A percentile compares a stretch with the other conserved stretches of the same genome.
phyloP scores from a whole-genome alignment of 78 protist species.

The Mantamonas sphyraenae region DNA sequence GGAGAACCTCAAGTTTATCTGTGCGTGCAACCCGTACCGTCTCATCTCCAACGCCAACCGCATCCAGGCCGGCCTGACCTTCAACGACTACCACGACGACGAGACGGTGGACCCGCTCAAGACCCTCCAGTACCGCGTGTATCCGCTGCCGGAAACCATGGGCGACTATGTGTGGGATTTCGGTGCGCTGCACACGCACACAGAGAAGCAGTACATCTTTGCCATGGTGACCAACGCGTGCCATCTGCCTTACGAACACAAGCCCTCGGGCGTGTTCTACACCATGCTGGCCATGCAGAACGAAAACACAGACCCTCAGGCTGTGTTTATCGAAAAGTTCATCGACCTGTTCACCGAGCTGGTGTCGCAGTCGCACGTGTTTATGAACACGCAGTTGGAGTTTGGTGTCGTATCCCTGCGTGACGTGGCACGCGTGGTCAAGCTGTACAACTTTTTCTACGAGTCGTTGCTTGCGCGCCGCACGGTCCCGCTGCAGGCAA shows the following conservation, averaged over 20 bases:
- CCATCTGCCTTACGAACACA: not conserved
- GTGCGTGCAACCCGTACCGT: constrained; percentile 67
- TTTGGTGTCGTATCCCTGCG: constrained; percentile 18
- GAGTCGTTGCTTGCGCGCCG: not conserved
- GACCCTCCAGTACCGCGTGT: constrained; percentile 40
- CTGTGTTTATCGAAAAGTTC: not conserved
- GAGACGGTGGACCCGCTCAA: constrained; percentile 23
- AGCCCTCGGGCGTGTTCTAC: not conserved
- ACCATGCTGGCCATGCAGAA: constrained; percentile 3
- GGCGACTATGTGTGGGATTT: constrained; percentile 37
- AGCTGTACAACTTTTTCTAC: constrained; percentile 8
- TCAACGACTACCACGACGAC: not conserved
- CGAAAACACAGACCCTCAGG: not conserved
- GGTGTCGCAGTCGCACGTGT: not conserved
- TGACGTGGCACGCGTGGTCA: constrained; percentile 18
- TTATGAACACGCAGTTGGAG: constrained; percentile 1
- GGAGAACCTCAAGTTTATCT: constrained; percentile 8
- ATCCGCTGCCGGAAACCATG: constrained; percentile 41
- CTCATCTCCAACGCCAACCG: not conserved
- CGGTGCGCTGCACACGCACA: constrained; percentile 21
- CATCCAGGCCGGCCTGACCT: not conserved
- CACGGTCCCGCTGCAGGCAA: no score
- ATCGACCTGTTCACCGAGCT: not conserved
- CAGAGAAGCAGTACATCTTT: constrained; percentile 22
- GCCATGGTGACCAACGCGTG: constrained; percentile 6